Base-by-base conservation (phyloP, 2,329 filamentous ascomycete species). In the Cordyceps pruinosa region DNA sequence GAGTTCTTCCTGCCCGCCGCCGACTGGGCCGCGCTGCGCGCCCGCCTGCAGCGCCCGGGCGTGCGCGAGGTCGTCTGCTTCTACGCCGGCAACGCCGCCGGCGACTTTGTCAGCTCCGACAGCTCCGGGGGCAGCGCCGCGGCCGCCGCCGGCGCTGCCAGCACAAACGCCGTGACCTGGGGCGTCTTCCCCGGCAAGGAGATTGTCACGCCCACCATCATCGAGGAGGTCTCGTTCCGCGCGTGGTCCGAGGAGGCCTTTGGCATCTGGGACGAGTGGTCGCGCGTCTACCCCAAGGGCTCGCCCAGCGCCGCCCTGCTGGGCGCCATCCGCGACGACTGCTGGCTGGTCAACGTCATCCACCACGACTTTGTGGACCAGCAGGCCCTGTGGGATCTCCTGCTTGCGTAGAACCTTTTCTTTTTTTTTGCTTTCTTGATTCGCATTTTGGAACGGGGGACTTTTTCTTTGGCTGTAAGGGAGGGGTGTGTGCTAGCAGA, bases 191-290 rank as follows among this genome's bases (percentile, higher is more conserved):
- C 89, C 0, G 90, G 90, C 42, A 97, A 97, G 74, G 93, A 97
- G 72, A 97, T 97, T 68, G 83, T 96, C 58, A 96, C 92, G 23
- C 93, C 93, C 3, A 97, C 93, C 2, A 97, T 97, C 67, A 96
- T 97, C 66, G 93, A 97, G 70, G 89, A 92, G 64, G 90, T 96
- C 52, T 94, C 89, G 69, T 97, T 97, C 79, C 81, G 85, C 61
- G 90, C 92, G 8, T 99, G 94, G 94, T 83, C 85, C 58, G 94
- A 97, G 68, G 94, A 99, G 77, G 93, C 94, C 1, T 99, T 94
- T 75, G 88, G 87, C 32, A 96, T 97, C 66, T 97, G 93, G 89
- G 82, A 79, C 42, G 94, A 97, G 75, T 99, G 94, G 94, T 86
- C 88, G 60, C 81, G 88, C 63, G 88, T 97, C 47, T 97, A 96